Evolutionary conservation across 768 basidiomycete species (phyloP), one percentile per base, ranked within the genome.

Genomic region (Suillus discolor): DNA sequence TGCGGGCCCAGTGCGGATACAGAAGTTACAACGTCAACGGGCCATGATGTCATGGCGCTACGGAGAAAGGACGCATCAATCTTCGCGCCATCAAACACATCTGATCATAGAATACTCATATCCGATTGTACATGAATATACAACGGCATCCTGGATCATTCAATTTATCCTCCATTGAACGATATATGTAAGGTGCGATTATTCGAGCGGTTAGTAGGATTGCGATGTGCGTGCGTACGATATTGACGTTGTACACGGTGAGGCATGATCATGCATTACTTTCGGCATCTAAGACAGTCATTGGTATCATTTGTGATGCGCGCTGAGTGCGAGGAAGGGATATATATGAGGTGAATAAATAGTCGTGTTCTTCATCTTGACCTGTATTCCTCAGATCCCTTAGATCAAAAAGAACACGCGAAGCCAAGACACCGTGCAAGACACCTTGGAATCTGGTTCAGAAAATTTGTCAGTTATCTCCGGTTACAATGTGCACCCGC

Each of bases 341-440:
- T 42, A 42, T 42, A n/a, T 31, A 13, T 4, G 59, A 42, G 59
- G 25, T 42, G 39, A 31, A 42, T 20, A 42, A 41, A 31, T 3
- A 41, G 39, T 20, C 2, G 6, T 42, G 11, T 8, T 28, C 59
- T 42, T 42, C 59, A 31, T 23, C 12, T 41, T 28, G 59, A 15
- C 20, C 20, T 9, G 65, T 53, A 18, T 11, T 1, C 8, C 28
- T 16, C 9, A 31, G 8, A 8, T 42, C 15, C 16, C 57, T 62
- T 47, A 68, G 57, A 23, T 63, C 55, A 38, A 68, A 68, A 11
- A 68, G 62, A 38, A 68, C 61, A 7, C 67, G 62, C 6, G 66
- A 68, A 23, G 67, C 67, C 38, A 68, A 54, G 4, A 67, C 65
- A 23, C 67, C 47, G 20, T 68, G 67, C 11, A 68, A 31, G 41